Conservation (phyloP, 441 rosid genomes). For the Erodium trifolium region DNA sequence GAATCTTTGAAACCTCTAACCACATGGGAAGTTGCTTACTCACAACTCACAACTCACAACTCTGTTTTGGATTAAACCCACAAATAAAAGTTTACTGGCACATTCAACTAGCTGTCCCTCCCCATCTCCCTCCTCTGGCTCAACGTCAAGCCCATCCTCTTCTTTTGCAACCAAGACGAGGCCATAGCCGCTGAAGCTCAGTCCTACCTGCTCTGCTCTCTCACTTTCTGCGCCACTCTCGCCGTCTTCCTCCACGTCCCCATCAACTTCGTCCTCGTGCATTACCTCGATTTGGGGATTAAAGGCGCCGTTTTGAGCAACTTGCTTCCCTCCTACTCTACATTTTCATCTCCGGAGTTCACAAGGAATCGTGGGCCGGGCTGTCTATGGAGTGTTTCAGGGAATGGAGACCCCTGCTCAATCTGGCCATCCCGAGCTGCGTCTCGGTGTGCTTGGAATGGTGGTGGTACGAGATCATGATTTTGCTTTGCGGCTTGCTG, state of each 20-base stretch:
- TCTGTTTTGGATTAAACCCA: too few species aligned
- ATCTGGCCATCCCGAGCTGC: constrained; percentile 74
- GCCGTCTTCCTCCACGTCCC: constrained; percentile 68
- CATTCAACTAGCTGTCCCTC: constrained; percentile 17
- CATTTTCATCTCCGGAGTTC: constrained; percentile 42
- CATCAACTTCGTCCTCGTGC: constrained; percentile 49
- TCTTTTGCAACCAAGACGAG: constrained; percentile 52
- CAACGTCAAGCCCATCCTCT: constrained; percentile 51
- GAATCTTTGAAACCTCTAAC: too few species aligned
- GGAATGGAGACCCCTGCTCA: constrained; percentile 57
- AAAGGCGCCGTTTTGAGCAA: constrained; percentile 66
- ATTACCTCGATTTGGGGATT: constrained; percentile 49
- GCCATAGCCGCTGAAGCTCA: constrained; percentile 55
- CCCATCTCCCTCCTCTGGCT: constrained; percentile 71
- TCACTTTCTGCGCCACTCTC: constrained; percentile 55
- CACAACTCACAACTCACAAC: too few species aligned
- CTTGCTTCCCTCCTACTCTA: constrained; percentile 46
- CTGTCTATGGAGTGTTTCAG: constrained; percentile 43
- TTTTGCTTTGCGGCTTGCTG: constrained; percentile 63
- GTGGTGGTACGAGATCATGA: constrained; percentile 99
- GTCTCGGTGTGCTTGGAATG: constrained; percentile 89
- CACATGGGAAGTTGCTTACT: too few species aligned
- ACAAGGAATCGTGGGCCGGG: constrained; percentile 45
- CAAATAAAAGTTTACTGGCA: too few species aligned
- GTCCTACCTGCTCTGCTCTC: constrained; percentile 48